A percentile compares a stretch with the other conserved stretches of the same genome.
Evolutionary conservation across 2,329 filamentous ascomycete species (phyloP).

Genomic region (Aspergillus latus): DNA sequence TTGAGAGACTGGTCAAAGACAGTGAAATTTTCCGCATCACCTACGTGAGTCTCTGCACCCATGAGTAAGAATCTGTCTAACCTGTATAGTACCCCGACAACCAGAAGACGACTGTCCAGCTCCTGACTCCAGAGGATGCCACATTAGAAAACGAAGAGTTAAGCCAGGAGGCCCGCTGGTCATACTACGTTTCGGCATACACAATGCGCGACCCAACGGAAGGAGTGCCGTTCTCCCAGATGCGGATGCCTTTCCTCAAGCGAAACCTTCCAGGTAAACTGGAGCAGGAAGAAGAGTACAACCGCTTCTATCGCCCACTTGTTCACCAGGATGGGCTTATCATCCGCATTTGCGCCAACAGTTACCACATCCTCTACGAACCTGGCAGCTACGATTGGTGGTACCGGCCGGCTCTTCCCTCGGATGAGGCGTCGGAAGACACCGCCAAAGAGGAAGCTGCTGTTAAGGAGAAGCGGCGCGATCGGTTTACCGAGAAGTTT

Average conservation of each 20-base stretch:
- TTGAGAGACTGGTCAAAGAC: constrained; percentile 90
- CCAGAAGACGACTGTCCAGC: constrained; percentile 70
- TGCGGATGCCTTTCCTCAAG: constrained; percentile 68
- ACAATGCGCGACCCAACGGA: constrained; percentile 86
- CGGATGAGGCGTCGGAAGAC: constrained; percentile 34
- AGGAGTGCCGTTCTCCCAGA: constrained; percentile 64
- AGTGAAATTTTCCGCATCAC: constrained; percentile 86
- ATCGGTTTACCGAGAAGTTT: constrained; percentile 54
- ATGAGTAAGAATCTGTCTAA: constrained; percentile 27
- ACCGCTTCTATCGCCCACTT: constrained; percentile 55
- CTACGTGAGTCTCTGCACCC: constrained; percentile 66
- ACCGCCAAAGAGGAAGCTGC: constrained; percentile 36
- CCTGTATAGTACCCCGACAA: constrained; percentile 60
- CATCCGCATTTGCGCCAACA: constrained; percentile 73
- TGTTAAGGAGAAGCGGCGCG: constrained; percentile 45
- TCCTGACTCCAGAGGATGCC: constrained; percentile 82
- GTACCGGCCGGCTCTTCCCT: constrained; percentile 48
- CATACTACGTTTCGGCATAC: constrained; percentile 92
- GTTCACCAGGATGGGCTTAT: constrained; percentile 67
- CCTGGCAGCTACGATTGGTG: constrained; percentile 70
- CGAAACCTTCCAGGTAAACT: constrained; percentile 68
- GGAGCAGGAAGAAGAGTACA: constrained; percentile 60
- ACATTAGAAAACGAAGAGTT: constrained; percentile 73
- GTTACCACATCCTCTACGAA: constrained; percentile 76
- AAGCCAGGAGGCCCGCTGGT: constrained; percentile 68